Percentiles rank a stretch among this genome's conserved stretches.
These are phyloP conservation scores for Camelina laxa DNA, from an alignment of 345 rosid genomes.

Conservation along the genomic window DNA sequence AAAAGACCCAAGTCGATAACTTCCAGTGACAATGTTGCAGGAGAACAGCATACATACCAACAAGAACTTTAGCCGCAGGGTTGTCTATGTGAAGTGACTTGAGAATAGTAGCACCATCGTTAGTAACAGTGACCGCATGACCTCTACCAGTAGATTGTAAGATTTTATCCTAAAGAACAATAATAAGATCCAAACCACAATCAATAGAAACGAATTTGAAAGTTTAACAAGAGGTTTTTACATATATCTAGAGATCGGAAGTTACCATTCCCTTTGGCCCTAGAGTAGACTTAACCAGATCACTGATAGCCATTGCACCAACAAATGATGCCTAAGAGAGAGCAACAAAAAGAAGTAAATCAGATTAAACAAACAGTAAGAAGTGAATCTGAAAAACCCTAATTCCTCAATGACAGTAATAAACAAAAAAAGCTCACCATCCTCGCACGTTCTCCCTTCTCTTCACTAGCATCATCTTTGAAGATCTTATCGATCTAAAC, in stretches of 20 bases:
- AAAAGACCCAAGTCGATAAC: not conserved
- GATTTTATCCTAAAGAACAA: slow-evolving; percentile 73
- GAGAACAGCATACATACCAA: slow-evolving; percentile 62
- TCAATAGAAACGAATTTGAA: not conserved
- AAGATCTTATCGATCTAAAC: slow-evolving; percentile 68
- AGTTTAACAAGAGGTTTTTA: not conserved
- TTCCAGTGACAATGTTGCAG: not conserved
- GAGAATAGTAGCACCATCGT: slow-evolving; percentile 97
- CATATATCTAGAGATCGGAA: slow-evolving; percentile 4
- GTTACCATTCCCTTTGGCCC: slow-evolving; percentile 99
- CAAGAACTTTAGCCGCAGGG: slow-evolving; percentile 95
- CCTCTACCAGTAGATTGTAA: slow-evolving; percentile 96
- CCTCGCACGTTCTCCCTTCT: slow-evolving; percentile 96
- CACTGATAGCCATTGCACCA: slow-evolving; percentile 95
- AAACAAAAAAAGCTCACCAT: slow-evolving; percentile 59
- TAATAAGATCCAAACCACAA: slow-evolving; percentile 26
- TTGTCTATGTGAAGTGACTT: slow-evolving; percentile 95
- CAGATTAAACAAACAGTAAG: slow-evolving; percentile 5
- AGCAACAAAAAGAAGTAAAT: not conserved
- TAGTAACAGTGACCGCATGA: slow-evolving; percentile 78
- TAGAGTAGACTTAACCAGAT: slow-evolving; percentile 89
- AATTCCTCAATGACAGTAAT: not conserved
- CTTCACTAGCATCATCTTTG: slow-evolving; percentile 93
- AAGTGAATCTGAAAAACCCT: slow-evolving; percentile 40
- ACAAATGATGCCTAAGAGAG: slow-evolving; percentile 76